phyloP scores from a whole-genome alignment of 1,284 basidiomycete species.

The Ganoderma sinense region DNA sequence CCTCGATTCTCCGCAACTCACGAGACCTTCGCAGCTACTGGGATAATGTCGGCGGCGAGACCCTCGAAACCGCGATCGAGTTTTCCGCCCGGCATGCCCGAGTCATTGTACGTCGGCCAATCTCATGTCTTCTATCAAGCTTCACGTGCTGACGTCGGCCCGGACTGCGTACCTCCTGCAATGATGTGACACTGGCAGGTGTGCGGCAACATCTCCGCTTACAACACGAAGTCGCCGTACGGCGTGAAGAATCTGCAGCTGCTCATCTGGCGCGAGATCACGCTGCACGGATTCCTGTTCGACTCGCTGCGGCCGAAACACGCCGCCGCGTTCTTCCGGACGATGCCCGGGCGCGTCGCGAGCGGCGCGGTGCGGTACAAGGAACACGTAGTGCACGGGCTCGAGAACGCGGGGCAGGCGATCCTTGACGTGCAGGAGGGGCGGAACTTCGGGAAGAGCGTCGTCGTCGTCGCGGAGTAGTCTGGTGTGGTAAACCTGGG shows the following conservation, averaged over 20 bases:
- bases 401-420: constrained; percentile 60
- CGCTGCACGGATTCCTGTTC: constrained; percentile 68
- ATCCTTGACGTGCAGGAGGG: constrained; percentile 63
- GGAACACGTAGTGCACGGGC: constrained; percentile 58
- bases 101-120: constrained; percentile 55
- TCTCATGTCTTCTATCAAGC: constrained; percentile 24
- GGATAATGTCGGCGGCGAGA: constrained; percentile 70
- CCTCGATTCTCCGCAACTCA: background rate
- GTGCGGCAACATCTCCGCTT: constrained; percentile 41
- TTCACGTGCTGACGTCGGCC: background rate
- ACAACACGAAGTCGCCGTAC: constrained; percentile 36
- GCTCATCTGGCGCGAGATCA: constrained; percentile 60
- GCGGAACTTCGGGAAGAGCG: constrained; percentile 64
- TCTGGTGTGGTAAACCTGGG: background rate
- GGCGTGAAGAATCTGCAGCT: constrained; percentile 42
- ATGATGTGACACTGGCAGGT: constrained; percentile 17
- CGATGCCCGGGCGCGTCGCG: constrained; percentile 58
- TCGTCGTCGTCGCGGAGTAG: constrained; percentile 57
- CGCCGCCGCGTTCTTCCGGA: constrained; percentile 53
- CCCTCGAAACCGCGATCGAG: constrained; percentile 61
- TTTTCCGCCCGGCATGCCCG: constrained; percentile 55
- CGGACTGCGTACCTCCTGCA: background rate
- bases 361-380: constrained; percentile 67
- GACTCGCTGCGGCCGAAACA: constrained; percentile 48
- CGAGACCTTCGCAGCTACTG: constrained; percentile 46